A percentile compares a stretch with the other conserved stretches of the same genome.
phyloP scores from a whole-genome alignment of 257 asterid genomes.

The Solanum gandarillasii region DNA sequence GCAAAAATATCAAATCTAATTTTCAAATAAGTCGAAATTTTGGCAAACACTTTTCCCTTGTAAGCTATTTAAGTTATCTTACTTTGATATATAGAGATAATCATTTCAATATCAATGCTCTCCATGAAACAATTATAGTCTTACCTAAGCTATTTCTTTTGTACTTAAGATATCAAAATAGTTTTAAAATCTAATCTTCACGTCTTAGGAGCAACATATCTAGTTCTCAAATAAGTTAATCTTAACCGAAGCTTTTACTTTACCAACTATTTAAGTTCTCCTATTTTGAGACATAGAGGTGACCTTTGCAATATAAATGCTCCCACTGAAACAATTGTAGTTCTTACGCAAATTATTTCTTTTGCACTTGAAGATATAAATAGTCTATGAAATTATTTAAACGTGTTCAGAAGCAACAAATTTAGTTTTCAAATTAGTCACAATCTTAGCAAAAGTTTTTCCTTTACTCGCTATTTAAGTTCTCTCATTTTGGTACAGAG shows the following conservation, averaged over 20 bases:
- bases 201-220: too few species aligned
- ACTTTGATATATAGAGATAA: background rate
- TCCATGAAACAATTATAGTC: too few species aligned
- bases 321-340: background rate
- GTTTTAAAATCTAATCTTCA: too few species aligned
- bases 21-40: background rate
- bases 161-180: too few species aligned
- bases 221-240: too few species aligned
- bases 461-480: background rate
- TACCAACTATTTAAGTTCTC: background rate
- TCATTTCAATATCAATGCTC: background rate
- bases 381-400: background rate
- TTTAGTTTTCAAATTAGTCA: too few species aligned
- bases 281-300: background rate
- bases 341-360: background rate
- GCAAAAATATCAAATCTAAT: too few species aligned
- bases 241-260: fast-evolving
- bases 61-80: background rate
- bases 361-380: background rate
- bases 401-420: too few species aligned
- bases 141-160: too few species aligned
- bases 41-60: background rate
- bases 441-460: background rate
- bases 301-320: background rate
- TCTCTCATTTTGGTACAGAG: background rate